These are phyloP conservation scores for Pleurotus tuoliensis DNA, from an alignment of 768 basidiomycete genomes.

Conservation along the genomic window DNA sequence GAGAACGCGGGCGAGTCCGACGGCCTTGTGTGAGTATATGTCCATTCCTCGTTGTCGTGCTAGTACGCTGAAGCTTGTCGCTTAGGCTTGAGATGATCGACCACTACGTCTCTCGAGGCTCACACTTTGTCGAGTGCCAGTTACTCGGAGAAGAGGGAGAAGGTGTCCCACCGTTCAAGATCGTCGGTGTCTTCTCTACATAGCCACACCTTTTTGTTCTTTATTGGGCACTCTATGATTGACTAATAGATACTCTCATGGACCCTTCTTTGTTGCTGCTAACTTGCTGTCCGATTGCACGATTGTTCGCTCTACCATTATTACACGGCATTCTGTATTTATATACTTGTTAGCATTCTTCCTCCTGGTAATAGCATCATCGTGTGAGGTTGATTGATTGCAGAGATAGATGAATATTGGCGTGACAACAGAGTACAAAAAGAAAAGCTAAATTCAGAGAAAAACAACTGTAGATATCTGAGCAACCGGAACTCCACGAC, in stretches of 20 bases:
- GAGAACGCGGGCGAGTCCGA: conserved; percentile 70
- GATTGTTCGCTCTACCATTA: too few relatives aligned
- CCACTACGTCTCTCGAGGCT: conserved; percentile 76
- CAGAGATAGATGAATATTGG: too few relatives aligned
- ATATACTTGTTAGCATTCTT: too few relatives aligned
- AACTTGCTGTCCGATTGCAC: too few relatives aligned
- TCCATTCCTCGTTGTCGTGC: neutral
- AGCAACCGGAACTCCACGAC: neutral
- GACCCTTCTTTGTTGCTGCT: too few relatives aligned
- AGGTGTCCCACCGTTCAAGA: conserved; percentile 78
- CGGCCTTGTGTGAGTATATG: conserved; percentile 34
- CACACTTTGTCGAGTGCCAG: conserved; percentile 91
- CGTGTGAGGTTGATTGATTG: too few relatives aligned
- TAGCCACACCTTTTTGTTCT: conserved; percentile 22
- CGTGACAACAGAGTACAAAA: too few relatives aligned
- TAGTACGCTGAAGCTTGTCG: conserved; percentile 7
- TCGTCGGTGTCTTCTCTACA: conserved; percentile 86
- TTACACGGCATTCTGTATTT: too few relatives aligned
- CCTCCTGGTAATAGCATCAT: too few relatives aligned
- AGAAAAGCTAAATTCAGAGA: too few relatives aligned
- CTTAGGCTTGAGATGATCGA: conserved; percentile 82
- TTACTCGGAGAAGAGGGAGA: conserved; percentile 85
- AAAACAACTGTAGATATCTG: neutral
- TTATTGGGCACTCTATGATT: too few relatives aligned
- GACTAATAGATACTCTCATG: too few relatives aligned